Evolutionary conservation across 148 eudicot genomes (phyloP), one percentile per base, ranked within the genome.

Genomic region (Rhododendron ovatum): DNA sequence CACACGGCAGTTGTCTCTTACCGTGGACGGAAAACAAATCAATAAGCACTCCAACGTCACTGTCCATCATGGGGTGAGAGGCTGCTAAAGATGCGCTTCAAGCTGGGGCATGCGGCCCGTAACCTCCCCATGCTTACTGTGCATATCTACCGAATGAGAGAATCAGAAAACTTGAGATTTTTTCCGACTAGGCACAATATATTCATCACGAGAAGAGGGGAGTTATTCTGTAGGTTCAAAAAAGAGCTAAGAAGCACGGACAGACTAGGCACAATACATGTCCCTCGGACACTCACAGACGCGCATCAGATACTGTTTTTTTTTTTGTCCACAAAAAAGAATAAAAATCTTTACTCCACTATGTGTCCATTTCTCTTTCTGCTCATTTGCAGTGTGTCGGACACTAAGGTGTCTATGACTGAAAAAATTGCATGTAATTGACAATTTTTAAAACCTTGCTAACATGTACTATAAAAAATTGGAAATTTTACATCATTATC

Each of bases 61-160:
- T 67, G 76, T 14, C 57, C 45, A 78, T 96, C 89, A 91, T 10
- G 87, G 81, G 93, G 85, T 78, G 88, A 90, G 43, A 92, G 84
- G 90, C 98, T 93, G 89, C 93, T 92, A 87, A 90, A 96, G 85
- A 95, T 92, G 83, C 99, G 99, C 90, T 94, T 96, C 90, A 96
- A 90, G 79, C 95, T 93, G 22, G 91, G 95, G 85, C 95, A 94
- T 57, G 91, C 89, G 3, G 83, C 85, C 37, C 99, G 95, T 14
- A 94, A 78, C 83, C 88, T 91, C 18, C 90, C 92, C 92, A 92
- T 93, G 88, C 91, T 91, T 78, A 74, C 83, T 0, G 91, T 86
- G 63, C 87, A 91, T 82, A 96, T 90, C 99, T 96, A 85, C 51
- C 33, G 15, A 0, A 10, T 22, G 20, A 45, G 35, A 85, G 39